These are phyloP conservation scores for Plantago ovata DNA, from an alignment of 257 asterid genomes.

Conservation along the genomic window DNA sequence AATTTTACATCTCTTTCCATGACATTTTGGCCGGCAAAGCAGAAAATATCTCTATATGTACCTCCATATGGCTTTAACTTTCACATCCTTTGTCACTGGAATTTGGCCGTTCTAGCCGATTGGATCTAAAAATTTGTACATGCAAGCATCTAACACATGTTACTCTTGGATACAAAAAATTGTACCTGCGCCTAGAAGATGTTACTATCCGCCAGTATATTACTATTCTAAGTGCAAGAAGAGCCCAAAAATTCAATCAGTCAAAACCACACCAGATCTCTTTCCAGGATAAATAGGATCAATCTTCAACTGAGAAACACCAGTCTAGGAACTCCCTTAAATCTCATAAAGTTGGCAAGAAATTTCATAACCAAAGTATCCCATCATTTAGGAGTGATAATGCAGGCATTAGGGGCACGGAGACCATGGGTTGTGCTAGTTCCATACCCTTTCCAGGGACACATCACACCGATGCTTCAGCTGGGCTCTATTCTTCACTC, in stretches of 20 bases:
- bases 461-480: constrained; percentile 54
- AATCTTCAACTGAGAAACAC: background rate
- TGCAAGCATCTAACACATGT: background rate
- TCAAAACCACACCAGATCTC: too few relatives aligned
- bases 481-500: constrained; percentile 34
- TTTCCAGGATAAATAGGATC: too few relatives aligned
- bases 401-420: constrained; percentile 4
- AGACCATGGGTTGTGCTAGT: constrained; percentile 24
- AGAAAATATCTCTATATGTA: background rate
- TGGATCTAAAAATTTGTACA: background rate
- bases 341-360: too few relatives aligned
- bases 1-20: background rate
- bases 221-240: background rate
- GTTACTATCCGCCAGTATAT: background rate
- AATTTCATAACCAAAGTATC: too few relatives aligned
- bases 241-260: background rate
- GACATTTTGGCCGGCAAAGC: background rate
- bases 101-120: background rate
- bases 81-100: background rate
- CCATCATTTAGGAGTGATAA: background rate
- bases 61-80: background rate
- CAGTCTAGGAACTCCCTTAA: too few relatives aligned
- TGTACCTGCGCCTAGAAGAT: background rate
- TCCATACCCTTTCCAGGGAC: constrained; percentile 51
- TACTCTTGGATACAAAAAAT: background rate